These are phyloP conservation scores for Tetrahymena thermophila DNA, from an alignment of 73 alveolate species.

Conservation along the genomic window DNA sequence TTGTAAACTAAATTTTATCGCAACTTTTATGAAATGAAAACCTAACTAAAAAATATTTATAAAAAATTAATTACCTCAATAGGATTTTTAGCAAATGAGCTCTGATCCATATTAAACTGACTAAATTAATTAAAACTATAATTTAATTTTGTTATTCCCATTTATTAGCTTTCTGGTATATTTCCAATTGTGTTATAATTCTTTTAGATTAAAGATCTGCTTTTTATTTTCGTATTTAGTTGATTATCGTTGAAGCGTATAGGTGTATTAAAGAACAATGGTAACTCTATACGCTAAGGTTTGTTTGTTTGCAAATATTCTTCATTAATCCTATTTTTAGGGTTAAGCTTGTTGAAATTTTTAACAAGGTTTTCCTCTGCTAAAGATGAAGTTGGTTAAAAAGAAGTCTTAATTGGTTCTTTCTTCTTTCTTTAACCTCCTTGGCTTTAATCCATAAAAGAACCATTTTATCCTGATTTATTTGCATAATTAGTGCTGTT, in stretches of 20 bases:
- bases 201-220: background rate
- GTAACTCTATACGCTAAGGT: conserved; percentile 78
- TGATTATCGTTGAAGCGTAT: conserved; percentile 11
- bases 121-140: background rate
- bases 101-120: background rate
- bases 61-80: background rate
- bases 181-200: background rate
- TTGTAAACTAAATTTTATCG: background rate
- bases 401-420: background rate
- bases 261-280: conserved; percentile 80
- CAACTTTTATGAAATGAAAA: background rate
- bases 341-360: conserved; percentile 7
- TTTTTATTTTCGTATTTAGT: background rate
- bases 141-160: background rate
- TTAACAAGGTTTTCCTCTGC: conserved; percentile 37
- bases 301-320: conserved; percentile 5
- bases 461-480: background rate
- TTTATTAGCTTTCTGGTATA: background rate
- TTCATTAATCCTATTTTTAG: conserved; percentile 5
- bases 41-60: background rate
- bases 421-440: background rate
- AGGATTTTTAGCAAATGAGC: background rate
- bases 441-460: background rate
- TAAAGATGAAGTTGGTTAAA: conserved; percentile 18
- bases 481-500: background rate